Evolutionary conservation across 1,284 basidiomycete genomes (phyloP).

Genomic region (Trichosporon sp.): DNA sequence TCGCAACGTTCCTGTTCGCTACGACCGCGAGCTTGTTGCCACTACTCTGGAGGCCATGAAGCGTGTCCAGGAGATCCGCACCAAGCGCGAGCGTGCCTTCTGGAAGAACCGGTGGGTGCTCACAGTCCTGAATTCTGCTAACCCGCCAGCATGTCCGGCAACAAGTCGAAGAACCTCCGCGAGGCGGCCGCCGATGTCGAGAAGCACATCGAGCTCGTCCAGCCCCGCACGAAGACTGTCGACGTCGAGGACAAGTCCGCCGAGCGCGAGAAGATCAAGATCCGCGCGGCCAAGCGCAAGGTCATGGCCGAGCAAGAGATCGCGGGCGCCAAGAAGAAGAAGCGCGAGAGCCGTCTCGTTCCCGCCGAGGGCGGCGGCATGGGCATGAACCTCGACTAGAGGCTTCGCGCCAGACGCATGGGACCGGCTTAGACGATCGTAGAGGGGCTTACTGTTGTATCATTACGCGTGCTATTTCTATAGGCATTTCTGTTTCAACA

Average conservation of each 20-base stretch:
- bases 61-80: slow-evolving; percentile 87
- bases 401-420: slow-evolving; percentile 36
- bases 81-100: slow-evolving; percentile 89
- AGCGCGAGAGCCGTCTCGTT: slow-evolving; percentile 61
- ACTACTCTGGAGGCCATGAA: slow-evolving; percentile 98
- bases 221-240: slow-evolving; percentile 57
- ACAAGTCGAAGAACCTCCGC: slow-evolving; percentile 41
- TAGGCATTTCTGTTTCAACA: neutral
- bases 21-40: slow-evolving; percentile 89
- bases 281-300: slow-evolving; percentile 60
- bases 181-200: slow-evolving; percentile 56
- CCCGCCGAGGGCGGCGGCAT: slow-evolving; percentile 50
- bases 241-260: slow-evolving; percentile 38
- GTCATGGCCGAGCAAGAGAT: slow-evolving; percentile 43
- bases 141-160: slow-evolving; percentile 67
- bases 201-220: slow-evolving; percentile 61
- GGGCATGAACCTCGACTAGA: slow-evolving; percentile 43
- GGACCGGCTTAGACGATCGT: neutral
- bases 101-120: slow-evolving; percentile 78
- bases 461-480: neutral
- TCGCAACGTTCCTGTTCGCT: slow-evolving; percentile 94
- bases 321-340: slow-evolving; percentile 55
- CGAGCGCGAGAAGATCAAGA: slow-evolving; percentile 72
- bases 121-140: neutral
- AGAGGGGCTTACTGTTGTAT: slow-evolving; percentile 1